phyloP scores from a whole-genome alignment of 805 yeast genomes.

The Suhomyces sp. region DNA sequence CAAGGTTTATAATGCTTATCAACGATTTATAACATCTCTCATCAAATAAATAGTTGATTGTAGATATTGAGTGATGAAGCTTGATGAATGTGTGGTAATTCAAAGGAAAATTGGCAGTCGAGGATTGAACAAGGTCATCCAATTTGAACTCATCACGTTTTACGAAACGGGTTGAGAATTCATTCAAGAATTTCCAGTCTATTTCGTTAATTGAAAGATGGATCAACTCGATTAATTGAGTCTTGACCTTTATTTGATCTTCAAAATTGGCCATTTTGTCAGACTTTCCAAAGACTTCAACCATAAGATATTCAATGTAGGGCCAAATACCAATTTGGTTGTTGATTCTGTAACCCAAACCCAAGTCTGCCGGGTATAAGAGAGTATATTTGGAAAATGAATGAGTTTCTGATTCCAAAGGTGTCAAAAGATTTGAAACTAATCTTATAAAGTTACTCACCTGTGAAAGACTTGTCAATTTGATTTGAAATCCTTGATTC shows the following conservation, averaged over 20 bases:
- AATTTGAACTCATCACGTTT: constrained; percentile 18
- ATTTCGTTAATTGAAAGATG: constrained; percentile 33
- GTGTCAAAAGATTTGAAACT: constrained; percentile 41
- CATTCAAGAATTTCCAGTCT: constrained; percentile 47
- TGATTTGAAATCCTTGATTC: constrained; percentile 27
- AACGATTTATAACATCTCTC: constrained; percentile 55
- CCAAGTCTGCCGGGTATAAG: constrained; percentile 63
- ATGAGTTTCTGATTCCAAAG: constrained; percentile 19
- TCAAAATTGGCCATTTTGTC: constrained; percentile 28
- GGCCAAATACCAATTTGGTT: constrained; percentile 68
- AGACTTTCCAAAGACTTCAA: constrained; percentile 61
- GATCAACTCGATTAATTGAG: constrained; percentile 51
- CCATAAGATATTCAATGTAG: constrained; percentile 69
- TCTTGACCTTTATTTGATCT: constrained; percentile 48
- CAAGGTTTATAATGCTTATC: constrained; percentile 55
- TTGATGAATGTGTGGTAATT: constrained; percentile 40
- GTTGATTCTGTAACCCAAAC: constrained; percentile 49
- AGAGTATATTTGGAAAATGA: constrained; percentile 35
- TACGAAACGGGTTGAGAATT: constrained; percentile 49
- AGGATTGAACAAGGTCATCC: constrained; percentile 13
- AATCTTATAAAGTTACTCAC: constrained; percentile 66
- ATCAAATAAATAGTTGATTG: constrained; percentile 59
- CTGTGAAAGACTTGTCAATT: constrained; percentile 49
- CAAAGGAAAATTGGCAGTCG: constrained; percentile 11
- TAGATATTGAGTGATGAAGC: constrained; percentile 68